phyloP scores from a whole-genome alignment of 768 basidiomycete genomes.

The Leccinum uliginosum region DNA sequence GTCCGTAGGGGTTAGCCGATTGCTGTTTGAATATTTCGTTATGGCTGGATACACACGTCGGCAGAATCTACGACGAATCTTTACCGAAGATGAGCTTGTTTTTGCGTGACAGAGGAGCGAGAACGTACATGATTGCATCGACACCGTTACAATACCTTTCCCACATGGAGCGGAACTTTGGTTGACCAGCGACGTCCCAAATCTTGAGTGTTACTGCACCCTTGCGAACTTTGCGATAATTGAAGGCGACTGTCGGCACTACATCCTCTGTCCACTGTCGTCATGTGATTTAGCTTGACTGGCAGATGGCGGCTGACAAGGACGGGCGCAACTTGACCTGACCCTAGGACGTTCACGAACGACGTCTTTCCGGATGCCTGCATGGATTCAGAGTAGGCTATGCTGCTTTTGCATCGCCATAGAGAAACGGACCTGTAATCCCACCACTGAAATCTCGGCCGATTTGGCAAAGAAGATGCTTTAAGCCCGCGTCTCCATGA shows the following conservation, averaged over 20 bases:
- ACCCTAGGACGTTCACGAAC: slow-evolving; percentile 87
- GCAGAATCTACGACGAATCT: slow-evolving; percentile 93
- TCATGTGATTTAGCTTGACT: neutral
- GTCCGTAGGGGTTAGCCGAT: slow-evolving; percentile 3
- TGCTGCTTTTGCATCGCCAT: neutral
- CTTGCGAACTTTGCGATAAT: slow-evolving; percentile 81
- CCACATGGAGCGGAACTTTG: slow-evolving; percentile 94
- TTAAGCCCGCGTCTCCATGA: neutral
- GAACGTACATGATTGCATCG: slow-evolving; percentile 81
- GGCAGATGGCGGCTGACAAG: neutral
- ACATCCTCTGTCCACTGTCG: slow-evolving; percentile 90
- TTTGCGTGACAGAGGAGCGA: slow-evolving; percentile 1
- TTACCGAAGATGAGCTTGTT: slow-evolving; percentile 15
- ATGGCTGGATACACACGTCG: slow-evolving; percentile 54
- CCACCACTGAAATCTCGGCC: slow-evolving; percentile 89
- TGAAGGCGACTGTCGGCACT: slow-evolving; percentile 94
- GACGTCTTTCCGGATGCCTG: slow-evolving; percentile 95
- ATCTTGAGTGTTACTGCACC: slow-evolving; percentile 90
- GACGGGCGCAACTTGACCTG: slow-evolving; percentile 53
- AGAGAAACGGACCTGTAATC: slow-evolving; percentile 58
- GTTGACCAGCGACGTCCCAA: slow-evolving; percentile 95
- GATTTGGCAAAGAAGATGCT: slow-evolving; percentile 85
- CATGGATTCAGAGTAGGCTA: neutral
- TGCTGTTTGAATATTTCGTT: neutral
- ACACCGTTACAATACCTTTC: slow-evolving; percentile 91